These are phyloP conservation scores for Cucurbita maxima DNA, from an alignment of 306 rosid genomes.

Conservation along the genomic window DNA sequence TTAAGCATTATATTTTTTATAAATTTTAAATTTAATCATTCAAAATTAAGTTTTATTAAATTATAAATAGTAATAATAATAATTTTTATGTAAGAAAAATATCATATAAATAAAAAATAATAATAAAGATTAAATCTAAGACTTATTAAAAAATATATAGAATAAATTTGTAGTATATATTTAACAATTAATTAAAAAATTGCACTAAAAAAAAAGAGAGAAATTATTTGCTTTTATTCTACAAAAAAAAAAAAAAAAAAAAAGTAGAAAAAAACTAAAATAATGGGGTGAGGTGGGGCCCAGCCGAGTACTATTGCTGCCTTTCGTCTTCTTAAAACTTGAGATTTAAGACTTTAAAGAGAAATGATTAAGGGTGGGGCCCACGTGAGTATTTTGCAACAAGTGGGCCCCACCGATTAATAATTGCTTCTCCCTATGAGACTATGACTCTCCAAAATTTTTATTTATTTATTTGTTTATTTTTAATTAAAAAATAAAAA, in stretches of 20 bases:
- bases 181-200: too few relatives aligned
- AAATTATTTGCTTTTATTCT: not conserved
- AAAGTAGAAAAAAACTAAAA: not conserved
- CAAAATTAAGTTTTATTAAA: too few relatives aligned
- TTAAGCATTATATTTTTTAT: too few relatives aligned
- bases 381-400: too few relatives aligned
- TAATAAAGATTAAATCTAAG: too few relatives aligned
- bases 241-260: too few relatives aligned
- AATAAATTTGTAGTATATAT: too few relatives aligned
- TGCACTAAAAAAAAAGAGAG: not conserved
- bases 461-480: not conserved
- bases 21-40: too few relatives aligned
- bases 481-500: not conserved
- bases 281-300: not conserved
- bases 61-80: too few relatives aligned
- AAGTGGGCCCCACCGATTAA: not conserved
- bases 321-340: not conserved
- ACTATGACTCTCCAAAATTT: not conserved
- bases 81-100: too few relatives aligned
- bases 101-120: too few relatives aligned
- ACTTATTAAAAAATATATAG: too few relatives aligned
- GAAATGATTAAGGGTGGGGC: not conserved
- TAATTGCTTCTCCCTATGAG: not conserved
- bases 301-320: not conserved
- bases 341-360: not conserved